These are phyloP conservation scores for Cicer pinnatifidum DNA, from an alignment of 306 rosid genomes.

Conservation along the genomic window DNA sequence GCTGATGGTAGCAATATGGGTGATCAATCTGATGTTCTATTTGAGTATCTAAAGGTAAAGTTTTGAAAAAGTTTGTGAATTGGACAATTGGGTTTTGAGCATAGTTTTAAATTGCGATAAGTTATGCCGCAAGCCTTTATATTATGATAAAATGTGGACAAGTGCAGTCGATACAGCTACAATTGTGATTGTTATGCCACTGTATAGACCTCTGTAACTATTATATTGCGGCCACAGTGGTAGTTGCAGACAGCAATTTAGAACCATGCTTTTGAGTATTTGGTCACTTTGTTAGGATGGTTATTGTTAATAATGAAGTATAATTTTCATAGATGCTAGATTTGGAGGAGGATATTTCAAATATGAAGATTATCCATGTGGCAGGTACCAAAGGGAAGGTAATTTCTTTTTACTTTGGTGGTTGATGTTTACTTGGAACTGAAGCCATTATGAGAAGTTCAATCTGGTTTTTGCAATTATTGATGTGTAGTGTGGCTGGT, in stretches of 20 bases:
- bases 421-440: constrained; percentile 41
- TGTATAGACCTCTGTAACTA: no score
- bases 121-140: no score
- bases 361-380: constrained; percentile 92
- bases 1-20: constrained; percentile 80
- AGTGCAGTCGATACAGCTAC: no score
- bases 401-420: constrained; percentile 33
- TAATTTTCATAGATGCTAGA: constrained; percentile 69
- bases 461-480: constrained; percentile 8
- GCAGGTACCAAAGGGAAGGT: constrained; percentile 99
- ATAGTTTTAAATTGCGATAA: no score
- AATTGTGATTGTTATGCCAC: no score
- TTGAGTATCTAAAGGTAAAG: constrained; percentile 69
- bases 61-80: constrained; percentile 25
- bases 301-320: constrained; percentile 22
- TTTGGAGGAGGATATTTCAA: constrained; percentile 76
- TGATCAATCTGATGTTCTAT: constrained; percentile 70
- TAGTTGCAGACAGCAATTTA: no score
- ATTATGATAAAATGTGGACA: no score
- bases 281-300: constrained; percentile 31
- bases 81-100: not conserved
- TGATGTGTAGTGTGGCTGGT: not conserved
- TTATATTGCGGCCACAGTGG: no score
- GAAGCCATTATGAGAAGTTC: constrained; percentile 37
- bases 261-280: not conserved